Conservation (phyloP, 169 alveolate genomes). For the Cryptosporidium ryanae region DNA sequence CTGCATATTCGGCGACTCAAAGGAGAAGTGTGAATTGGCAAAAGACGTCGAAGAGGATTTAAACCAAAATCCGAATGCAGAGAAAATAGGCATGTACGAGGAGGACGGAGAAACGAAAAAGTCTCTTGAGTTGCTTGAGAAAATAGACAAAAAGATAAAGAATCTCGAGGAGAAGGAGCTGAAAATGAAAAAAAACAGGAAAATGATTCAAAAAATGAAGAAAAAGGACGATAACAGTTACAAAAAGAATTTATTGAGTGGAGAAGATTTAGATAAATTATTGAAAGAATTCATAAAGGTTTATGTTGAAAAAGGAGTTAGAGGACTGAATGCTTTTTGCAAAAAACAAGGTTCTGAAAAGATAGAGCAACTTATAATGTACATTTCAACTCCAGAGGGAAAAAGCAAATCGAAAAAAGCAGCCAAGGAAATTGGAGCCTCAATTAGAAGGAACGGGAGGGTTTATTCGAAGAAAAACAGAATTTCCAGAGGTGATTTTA, state of each 20-base stretch:
- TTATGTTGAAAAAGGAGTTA: slow-evolving; percentile 23
- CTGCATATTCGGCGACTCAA: slow-evolving; percentile 14
- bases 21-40: slow-evolving; percentile 5
- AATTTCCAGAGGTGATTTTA: not conserved
- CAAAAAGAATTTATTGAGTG: not conserved
- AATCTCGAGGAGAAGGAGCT: slow-evolving; percentile 29
- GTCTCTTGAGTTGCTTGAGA: slow-evolving; percentile 1
- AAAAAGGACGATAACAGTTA: not conserved
- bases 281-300: slow-evolving; percentile 9
- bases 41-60: not conserved
- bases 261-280: slow-evolving; percentile 13
- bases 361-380: slow-evolving; percentile 44
- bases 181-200: not conserved
- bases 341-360: slow-evolving; percentile 38
- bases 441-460: not conserved
- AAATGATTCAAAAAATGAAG: slow-evolving; percentile 5
- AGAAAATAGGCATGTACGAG: not conserved
- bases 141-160: slow-evolving; percentile 17
- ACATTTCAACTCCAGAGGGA: slow-evolving; percentile 37
- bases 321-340: slow-evolving; percentile 27
- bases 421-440: slow-evolving; percentile 15
- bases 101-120: not conserved
- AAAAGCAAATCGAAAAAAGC: slow-evolving; percentile 14
- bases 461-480: not conserved
- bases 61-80: not conserved